Conservation (phyloP, 495 filamentous ascomycete species). For the Lepidopterella palustris region DNA sequence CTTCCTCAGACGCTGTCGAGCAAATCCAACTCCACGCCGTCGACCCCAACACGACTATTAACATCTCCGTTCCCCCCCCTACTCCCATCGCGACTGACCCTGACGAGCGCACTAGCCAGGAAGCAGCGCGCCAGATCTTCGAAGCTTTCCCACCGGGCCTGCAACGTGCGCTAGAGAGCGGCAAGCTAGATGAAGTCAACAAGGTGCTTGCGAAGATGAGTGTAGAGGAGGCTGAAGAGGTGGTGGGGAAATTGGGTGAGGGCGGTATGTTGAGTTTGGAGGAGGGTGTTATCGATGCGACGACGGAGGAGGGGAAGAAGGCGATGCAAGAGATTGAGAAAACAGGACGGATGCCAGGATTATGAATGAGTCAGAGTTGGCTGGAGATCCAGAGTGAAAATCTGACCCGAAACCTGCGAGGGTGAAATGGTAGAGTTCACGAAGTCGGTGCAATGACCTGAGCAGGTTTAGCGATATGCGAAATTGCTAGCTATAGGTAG, state of each 20-base stretch:
- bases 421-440: no score
- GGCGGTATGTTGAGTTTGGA: slow-evolving; percentile 89
- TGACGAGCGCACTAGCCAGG: slow-evolving; percentile 51
- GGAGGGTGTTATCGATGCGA: slow-evolving; percentile 88
- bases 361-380: slow-evolving; percentile 31
- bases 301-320: slow-evolving; percentile 81
- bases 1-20: slow-evolving; percentile 63
- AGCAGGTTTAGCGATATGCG: no score
- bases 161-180: slow-evolving; percentile 72
- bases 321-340: slow-evolving; percentile 73
- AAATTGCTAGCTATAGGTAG: no score
- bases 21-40: slow-evolving; percentile 97
- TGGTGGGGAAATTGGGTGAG: slow-evolving; percentile 78
- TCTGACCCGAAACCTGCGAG: neutral
- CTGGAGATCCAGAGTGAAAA: slow-evolving; percentile 36
- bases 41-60: slow-evolving; percentile 87
- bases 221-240: slow-evolving; percentile 84
- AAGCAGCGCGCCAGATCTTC: slow-evolving; percentile 67
- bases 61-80: slow-evolving; percentile 67
- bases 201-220: slow-evolving; percentile 91
- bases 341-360: slow-evolving; percentile 39
- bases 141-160: slow-evolving; percentile 76
- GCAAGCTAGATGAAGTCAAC: slow-evolving; percentile 89
- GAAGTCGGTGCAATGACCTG: no score
- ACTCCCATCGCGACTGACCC: neutral